A percentile compares a stretch with the other conserved stretches of the same genome.
Evolutionary conservation across 257 asterid species (phyloP).

Genomic region (Solanum medicagineum): DNA sequence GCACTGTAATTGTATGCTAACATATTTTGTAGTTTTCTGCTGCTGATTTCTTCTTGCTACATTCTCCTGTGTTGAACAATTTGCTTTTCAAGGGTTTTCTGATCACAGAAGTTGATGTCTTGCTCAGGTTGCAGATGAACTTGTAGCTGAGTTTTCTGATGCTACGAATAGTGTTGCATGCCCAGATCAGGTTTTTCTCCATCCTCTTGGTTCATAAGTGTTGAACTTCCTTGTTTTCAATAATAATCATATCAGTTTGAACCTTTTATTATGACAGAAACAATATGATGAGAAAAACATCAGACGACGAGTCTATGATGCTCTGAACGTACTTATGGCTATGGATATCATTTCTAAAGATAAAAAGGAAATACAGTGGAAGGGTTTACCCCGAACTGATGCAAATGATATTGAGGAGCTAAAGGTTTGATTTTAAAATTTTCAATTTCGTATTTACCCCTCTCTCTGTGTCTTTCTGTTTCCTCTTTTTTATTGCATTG

Average conservation of each 20-base stretch:
- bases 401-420: constrained; percentile 79
- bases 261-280: constrained; percentile 42
- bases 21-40: background rate
- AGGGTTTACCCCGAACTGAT: constrained; percentile 87
- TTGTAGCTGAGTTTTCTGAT: constrained; percentile 90
- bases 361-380: constrained; percentile 98
- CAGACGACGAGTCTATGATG: constrained; percentile 94
- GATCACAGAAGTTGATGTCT: constrained; percentile 2
- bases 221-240: background rate
- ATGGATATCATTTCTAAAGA: constrained; percentile 98
- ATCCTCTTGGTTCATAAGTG: background rate
- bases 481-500: background rate
- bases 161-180: constrained; percentile 44
- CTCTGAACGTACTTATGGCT: constrained; percentile 95
- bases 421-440: constrained; percentile 29
- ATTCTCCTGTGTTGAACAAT: background rate
- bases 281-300: constrained; percentile 98
- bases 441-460: background rate
- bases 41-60: background rate
- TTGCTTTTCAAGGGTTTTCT: background rate
- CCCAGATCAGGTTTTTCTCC: constrained; percentile 74
- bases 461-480: background rate
- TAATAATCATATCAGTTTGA: background rate
- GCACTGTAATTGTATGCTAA: background rate
- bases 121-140: constrained; percentile 94